Evolutionary conservation across 2,329 filamentous ascomycete species (phyloP), one percentile per base, ranked within the genome.

Genomic region (Tolypocladium cylindrosporum): DNA sequence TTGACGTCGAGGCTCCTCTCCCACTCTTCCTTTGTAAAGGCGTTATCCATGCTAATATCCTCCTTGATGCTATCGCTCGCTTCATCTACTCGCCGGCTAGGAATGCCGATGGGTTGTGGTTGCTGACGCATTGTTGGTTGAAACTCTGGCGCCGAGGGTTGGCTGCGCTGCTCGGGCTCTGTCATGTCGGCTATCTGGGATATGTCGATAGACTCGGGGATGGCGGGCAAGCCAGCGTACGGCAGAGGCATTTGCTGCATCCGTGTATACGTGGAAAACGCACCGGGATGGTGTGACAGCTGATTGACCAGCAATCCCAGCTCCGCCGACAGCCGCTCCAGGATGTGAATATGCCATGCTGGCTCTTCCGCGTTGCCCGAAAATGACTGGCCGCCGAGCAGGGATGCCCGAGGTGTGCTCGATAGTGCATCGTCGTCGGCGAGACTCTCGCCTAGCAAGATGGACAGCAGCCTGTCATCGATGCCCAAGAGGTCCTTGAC

Each of bases 401-500:
- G 66, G 14, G 76, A 75, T 53, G 76, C 75, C 58, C 75, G 76
- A 14, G 79, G 76, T 31, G 77, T 81, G 11, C 76, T 71, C 13
- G 77, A 76, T 11, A 80, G 61, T 59, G 79, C 72, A 42, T 80
- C 73, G 34, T 78, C 74, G 34, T 74, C 75, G 3, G 86, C 85
- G 31, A 96, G 74, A 2, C 83, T 77, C 69, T 97, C 91, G 14
- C 94, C 94, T 58, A 97, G 87, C 10, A 99, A 86, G 55, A 97
- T 86, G 0, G 89, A 89, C 10, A 99, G 80, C 24, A 94, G 78
- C 55, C 84, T 83, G 62, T 97, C 91, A 65, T 97, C 92, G 57
- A 99, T 89, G 10, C 93, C 93, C 69, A 97, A 89, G 50, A 99
- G 75, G 68, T 97, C 91, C 56, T 86, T 84, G 64, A 99, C 91